Evolutionary conservation across 192 early-diverging fungal species (phyloP).

Genomic region (Neocallimastix lanati): DNA sequence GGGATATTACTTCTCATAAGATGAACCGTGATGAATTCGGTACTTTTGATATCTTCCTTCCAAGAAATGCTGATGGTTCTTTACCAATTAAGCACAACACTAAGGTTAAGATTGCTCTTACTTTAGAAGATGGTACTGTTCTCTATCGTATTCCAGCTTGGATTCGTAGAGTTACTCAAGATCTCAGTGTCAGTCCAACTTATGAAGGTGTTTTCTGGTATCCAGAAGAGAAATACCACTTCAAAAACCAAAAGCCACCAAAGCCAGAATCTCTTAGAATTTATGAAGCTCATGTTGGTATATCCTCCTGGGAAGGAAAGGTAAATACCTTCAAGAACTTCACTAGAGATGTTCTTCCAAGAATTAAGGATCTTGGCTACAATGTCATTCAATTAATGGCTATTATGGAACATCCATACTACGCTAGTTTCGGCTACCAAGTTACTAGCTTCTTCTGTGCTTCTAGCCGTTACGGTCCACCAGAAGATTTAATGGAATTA

Average conservation of each 20-base stretch:
- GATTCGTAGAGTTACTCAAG: constrained; percentile 70
- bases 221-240: constrained; percentile 53
- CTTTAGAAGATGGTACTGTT: not conserved
- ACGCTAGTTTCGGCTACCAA: constrained; percentile 94
- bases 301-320: constrained; percentile 64
- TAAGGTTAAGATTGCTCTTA: constrained; percentile 59
- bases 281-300: constrained; percentile 94
- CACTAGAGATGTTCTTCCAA: constrained; percentile 61
- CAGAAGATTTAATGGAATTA: constrained; percentile 79
- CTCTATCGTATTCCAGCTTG: constrained; percentile 82
- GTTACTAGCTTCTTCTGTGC: constrained; percentile 91
- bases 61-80: constrained; percentile 35
- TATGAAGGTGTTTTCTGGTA: constrained; percentile 94
- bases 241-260: constrained; percentile 56
- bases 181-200: constrained; percentile 53
- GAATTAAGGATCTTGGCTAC: constrained; percentile 67
- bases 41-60: constrained; percentile 55
- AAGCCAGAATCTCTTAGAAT: constrained; percentile 39
- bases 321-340: constrained; percentile 79
- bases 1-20: constrained; percentile 52
- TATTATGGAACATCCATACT: constrained; percentile 97
- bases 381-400: constrained; percentile 78
- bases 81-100: constrained; percentile 63
- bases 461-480: constrained; percentile 68
- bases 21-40: constrained; percentile 73